Conservation (phyloP, 129 eudicot genomes). For the Artemisia tridentata region DNA sequence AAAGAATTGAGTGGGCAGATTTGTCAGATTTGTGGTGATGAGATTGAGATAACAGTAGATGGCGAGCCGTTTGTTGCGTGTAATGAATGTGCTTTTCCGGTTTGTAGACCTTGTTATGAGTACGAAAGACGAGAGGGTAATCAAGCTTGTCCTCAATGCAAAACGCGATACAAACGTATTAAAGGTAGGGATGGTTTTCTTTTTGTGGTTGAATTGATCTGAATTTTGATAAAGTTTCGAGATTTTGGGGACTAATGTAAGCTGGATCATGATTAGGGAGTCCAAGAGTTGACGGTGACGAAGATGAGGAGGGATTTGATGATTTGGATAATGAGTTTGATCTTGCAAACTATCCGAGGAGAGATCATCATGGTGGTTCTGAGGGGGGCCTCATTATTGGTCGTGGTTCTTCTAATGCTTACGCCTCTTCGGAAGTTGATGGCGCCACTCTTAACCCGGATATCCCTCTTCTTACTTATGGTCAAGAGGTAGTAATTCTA, state of each 20-base stretch:
- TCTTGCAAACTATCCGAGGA: conserved; percentile 41
- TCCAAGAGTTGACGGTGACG: conserved; percentile 94
- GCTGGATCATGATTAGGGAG: conserved; percentile 54
- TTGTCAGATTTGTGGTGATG: conserved; percentile 98
- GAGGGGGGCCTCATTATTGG: conserved; percentile 58
- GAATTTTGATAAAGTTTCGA: conserved; percentile 3
- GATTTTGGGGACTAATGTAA: conserved; percentile 1
- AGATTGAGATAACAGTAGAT: conserved; percentile 68
- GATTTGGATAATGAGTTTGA: conserved; percentile 84
- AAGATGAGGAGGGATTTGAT: conserved; percentile 91
- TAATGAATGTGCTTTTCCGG: conserved; percentile 94
- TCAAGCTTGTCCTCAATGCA: conserved; percentile 96
- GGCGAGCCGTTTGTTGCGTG: conserved; percentile 91
- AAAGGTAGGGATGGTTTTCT: conserved; percentile 44
- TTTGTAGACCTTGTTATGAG: conserved; percentile 87
- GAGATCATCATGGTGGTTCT: conserved; percentile 51
- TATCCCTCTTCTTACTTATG: conserved; percentile 89
- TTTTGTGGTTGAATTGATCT: not conserved
- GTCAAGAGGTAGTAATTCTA: conserved; percentile 69
- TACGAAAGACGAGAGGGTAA: conserved; percentile 93
- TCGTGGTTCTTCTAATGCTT: conserved; percentile 48
- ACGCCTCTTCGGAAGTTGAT: conserved; percentile 62
- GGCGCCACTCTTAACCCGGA: conserved; percentile 48
- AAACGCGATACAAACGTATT: conserved; percentile 82
- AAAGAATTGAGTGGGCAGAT: conserved; percentile 84